Conservation (phyloP, 176 grass and related monocot species). For the Hsuehochloa calcarea region DNA sequence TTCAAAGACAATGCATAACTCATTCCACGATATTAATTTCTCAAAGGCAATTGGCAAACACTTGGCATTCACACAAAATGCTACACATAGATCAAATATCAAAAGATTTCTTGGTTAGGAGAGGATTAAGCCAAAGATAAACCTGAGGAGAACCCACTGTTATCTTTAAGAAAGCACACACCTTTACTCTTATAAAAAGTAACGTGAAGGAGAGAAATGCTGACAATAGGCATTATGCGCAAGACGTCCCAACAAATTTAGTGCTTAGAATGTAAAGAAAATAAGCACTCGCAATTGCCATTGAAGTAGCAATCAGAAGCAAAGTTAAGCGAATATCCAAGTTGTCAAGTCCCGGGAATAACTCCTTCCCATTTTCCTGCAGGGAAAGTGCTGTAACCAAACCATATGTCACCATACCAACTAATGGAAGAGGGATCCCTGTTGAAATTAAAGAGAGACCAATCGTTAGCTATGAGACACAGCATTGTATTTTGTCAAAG, state of each 20-base stretch:
- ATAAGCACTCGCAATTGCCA: conserved; percentile 85
- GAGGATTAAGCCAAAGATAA: no score
- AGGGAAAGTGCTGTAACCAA: conserved; percentile 66
- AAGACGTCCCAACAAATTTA: conserved; percentile 78
- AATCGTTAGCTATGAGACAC: neutral
- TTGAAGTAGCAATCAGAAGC: conserved; percentile 64
- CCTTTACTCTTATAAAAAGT: conserved; percentile 83
- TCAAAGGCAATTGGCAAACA: no score
- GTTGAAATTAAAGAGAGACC: neutral
- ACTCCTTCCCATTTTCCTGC: conserved; percentile 49
- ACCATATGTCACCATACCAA: conserved; percentile 31
- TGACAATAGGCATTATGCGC: conserved; percentile 69
- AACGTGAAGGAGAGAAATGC: conserved; percentile 83
- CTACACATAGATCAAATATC: no score
- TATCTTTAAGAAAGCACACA: conserved; percentile 22
- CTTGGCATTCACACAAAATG: no score
- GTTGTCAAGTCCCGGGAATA: conserved; percentile 45
- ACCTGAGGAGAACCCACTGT: neutral
- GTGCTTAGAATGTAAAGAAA: conserved; percentile 84
- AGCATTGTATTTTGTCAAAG: neutral
- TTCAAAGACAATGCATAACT: conserved; percentile 37
- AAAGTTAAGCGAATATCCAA: conserved; percentile 63
- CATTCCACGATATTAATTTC: no score
- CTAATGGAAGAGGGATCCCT: conserved; percentile 67
- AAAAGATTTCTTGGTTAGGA: no score